Evolutionary conservation across 1,284 basidiomycete genomes (phyloP).

Genomic region (Microbotryum violaceum): DNA sequence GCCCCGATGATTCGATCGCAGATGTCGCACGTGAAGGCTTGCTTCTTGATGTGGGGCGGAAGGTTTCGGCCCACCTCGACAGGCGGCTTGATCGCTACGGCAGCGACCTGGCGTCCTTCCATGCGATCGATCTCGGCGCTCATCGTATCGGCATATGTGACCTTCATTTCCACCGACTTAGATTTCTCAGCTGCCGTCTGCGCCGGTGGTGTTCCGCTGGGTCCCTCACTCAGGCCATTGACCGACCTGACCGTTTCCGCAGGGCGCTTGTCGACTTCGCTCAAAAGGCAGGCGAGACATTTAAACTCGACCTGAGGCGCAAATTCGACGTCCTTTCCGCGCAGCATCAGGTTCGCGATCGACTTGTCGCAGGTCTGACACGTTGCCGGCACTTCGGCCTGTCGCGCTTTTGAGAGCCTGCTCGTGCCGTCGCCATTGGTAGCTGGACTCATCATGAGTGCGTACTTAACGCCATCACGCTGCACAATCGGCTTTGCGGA

Average conservation of each 20-base stretch:
- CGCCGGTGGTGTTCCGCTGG: too few relatives aligned
- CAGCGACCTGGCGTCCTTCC: background rate
- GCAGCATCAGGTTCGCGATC: slow-evolving; percentile 9
- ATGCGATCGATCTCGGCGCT: slow-evolving; percentile 12
- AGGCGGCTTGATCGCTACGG: background rate
- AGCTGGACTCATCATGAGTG: background rate
- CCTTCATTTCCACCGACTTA: background rate
- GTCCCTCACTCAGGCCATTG: background rate
- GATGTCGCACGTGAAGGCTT: slow-evolving; percentile 16
- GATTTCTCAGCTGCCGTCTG: background rate
- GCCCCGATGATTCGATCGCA: slow-evolving; percentile 17
- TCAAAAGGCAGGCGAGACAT: slow-evolving; percentile 11
- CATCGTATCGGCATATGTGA: slow-evolving; percentile 11
- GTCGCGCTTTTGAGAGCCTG: too few relatives aligned
- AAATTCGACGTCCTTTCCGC: slow-evolving; percentile 12
- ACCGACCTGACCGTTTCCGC: background rate
- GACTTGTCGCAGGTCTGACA: slow-evolving; percentile 7
- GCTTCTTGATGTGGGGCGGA: slow-evolving; percentile 6
- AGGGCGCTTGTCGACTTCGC: background rate
- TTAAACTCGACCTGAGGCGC: slow-evolving; percentile 8
- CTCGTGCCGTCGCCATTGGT: too few relatives aligned
- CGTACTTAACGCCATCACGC: slow-evolving; percentile 10
- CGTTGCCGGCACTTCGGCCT: slow-evolving; percentile 2
- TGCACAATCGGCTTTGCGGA: slow-evolving; percentile 9
- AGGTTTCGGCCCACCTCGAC: slow-evolving; percentile 9